These are phyloP conservation scores for Luffa acutangula DNA, from an alignment of 306 rosid genomes.

Conservation along the genomic window DNA sequence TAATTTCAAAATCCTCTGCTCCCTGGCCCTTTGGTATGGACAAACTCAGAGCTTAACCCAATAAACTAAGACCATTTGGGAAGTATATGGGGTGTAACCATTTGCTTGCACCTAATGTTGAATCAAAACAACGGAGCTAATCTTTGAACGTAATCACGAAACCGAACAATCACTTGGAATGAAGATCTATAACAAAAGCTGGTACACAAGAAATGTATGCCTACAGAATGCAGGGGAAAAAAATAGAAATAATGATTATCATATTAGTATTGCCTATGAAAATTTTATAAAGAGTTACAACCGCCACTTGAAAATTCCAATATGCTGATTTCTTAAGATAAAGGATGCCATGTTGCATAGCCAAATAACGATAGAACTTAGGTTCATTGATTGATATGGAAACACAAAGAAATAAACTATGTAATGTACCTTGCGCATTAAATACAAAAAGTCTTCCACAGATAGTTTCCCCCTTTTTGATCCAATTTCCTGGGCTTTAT, in stretches of 20 bases:
- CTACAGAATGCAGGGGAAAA: too few relatives aligned
- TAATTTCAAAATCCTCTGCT: too few relatives aligned
- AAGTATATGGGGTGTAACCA: neutral
- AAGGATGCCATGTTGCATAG: neutral
- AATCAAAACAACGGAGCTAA: neutral
- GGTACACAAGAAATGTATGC: neutral
- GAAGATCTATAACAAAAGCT: neutral
- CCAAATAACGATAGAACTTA: neutral
- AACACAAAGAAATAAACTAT: neutral
- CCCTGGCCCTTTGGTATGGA: neutral
- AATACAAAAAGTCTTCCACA: slow-evolving; percentile 78
- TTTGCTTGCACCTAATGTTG: neutral
- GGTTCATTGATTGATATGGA: neutral
- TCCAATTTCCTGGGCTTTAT: slow-evolving; percentile 90
- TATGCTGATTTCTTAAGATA: neutral
- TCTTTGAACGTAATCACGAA: neutral
- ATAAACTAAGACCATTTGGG: neutral
- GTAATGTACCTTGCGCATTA: slow-evolving; percentile 71
- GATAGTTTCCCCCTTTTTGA: slow-evolving; percentile 81
- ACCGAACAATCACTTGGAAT: neutral
- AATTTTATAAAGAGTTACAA: neutral
- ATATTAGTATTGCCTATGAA: neutral
- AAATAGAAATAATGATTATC: neutral
- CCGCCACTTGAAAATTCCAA: neutral
- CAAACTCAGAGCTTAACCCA: neutral